phyloP scores from a whole-genome alignment of 352 stramenopile genomes.

The Albugo laibachii region DNA sequence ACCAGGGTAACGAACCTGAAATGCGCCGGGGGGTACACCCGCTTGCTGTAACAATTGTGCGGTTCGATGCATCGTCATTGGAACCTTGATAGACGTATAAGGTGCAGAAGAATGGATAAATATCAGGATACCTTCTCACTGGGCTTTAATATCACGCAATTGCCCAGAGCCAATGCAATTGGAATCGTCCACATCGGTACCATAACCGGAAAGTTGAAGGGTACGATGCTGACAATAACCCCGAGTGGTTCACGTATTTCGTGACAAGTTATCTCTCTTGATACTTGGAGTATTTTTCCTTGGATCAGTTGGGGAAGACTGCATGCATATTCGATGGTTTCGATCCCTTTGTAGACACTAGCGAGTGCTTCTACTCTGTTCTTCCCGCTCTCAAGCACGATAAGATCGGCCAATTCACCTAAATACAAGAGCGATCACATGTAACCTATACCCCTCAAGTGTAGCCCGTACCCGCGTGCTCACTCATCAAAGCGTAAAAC shows the following conservation, averaged over 20 bases:
- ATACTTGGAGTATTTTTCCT: conserved; percentile 76
- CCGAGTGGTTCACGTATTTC: conserved; percentile 87
- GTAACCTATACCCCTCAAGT: background rate
- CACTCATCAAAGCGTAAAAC: conserved; percentile 85
- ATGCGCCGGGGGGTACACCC: conserved; percentile 87
- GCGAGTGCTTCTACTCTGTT: conserved; percentile 94
- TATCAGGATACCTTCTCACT: conserved; percentile 82
- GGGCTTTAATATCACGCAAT: conserved; percentile 95
- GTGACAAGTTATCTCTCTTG: conserved; percentile 82
- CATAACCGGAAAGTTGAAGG: conserved; percentile 98
- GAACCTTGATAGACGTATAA: conserved; percentile 18
- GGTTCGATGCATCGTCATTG: conserved; percentile 84
- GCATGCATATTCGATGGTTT: conserved; percentile 96
- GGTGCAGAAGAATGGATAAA: background rate
- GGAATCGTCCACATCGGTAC: conserved; percentile 96
- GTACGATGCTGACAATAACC: conserved; percentile 83
- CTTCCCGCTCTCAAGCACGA: conserved; percentile 94
- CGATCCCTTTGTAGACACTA: conserved; percentile 93
- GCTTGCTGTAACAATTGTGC: conserved; percentile 78
- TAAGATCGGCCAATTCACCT: conserved; percentile 84
- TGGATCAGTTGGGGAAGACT: conserved; percentile 81
- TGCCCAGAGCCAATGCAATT: conserved; percentile 91
- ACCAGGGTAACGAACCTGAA: conserved; percentile 35
- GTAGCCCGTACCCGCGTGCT: conserved; percentile 39
- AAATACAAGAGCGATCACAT: background rate